Percentiles rank a stretch among this genome's conserved stretches.
Evolutionary conservation across 2,329 filamentous ascomycete genomes (phyloP).

Genomic region (Thermothelomyces thermophilus): DNA sequence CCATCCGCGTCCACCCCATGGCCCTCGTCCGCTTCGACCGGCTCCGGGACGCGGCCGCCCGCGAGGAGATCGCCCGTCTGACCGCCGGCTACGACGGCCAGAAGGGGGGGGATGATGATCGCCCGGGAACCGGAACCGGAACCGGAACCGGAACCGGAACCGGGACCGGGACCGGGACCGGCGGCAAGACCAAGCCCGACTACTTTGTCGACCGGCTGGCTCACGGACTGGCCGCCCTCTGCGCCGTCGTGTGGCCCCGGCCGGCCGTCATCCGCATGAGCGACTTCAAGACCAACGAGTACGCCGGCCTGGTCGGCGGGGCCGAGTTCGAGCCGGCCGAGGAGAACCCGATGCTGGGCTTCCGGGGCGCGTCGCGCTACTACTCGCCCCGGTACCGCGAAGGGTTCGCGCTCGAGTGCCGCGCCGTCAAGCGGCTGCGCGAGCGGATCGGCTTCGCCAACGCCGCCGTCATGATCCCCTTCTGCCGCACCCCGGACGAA

Average conservation of each 20-base stretch:
- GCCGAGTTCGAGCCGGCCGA: conserved; percentile 34
- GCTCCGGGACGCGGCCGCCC: conserved; percentile 26
- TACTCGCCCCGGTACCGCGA: conserved; percentile 35
- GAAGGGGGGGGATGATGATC: too few relatives aligned
- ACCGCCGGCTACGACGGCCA: conserved; percentile 27
- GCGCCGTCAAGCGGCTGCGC: conserved; percentile 33
- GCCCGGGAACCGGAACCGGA: too few relatives aligned
- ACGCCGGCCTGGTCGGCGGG: conserved; percentile 34
- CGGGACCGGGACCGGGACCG: too few relatives aligned
- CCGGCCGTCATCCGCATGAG: conserved; percentile 35
- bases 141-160: too few relatives aligned
- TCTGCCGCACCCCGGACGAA: conserved; percentile 33
- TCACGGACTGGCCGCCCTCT: conserved; percentile 32
- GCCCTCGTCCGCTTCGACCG: conserved; percentile 31
- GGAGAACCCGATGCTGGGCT: conserved; percentile 37
- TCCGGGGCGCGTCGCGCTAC: conserved; percentile 36
- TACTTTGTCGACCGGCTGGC: conserved; percentile 35
- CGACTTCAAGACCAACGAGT: conserved; percentile 38
- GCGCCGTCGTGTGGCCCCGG: conserved; percentile 33
- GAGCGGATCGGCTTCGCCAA: conserved; percentile 34
- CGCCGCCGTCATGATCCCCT: conserved; percentile 34
- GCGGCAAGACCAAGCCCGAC: too few relatives aligned
- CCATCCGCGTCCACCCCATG: conserved; percentile 34
- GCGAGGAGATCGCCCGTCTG: conserved; percentile 26
- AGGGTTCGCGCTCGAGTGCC: conserved; percentile 35